Base-by-base conservation (phyloP, 2,329 filamentous ascomycete genomes). In the Neonectria magnoliae region DNA sequence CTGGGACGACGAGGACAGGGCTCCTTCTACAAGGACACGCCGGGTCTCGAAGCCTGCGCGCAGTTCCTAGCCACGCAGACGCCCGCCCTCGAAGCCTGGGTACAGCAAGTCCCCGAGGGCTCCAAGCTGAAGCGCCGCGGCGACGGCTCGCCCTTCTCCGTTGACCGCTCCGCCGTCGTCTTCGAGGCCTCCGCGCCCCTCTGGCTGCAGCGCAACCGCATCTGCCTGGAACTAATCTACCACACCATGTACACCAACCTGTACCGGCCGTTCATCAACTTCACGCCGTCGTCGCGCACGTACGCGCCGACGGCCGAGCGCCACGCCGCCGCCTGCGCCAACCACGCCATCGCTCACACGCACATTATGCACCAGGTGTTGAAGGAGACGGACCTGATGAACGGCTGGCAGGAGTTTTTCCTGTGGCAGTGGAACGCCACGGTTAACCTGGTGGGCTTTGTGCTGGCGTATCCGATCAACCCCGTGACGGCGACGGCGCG, bases 181-280 rank as follows among this genome's bases (percentile, higher is more conserved):
- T 66, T 73, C 33, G 65, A 69, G 18, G 57, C 62, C 8, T 79
- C 77, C 41, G 76, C 78, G 1, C 80, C 81, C 1, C 60, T 74
- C 0, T 83, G 81, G 81, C 73, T 83, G 1, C 79, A 82, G 56
- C 76, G 72, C 7, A 69, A 72, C 56, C 79, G 81, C 3, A 65
- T 83, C 1, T 74, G 80, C 33, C 74, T 83, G 2, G 81, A 83
- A 62, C 68, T 82, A 2, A 70, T 77, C 33, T 83, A 83, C 60
- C 81, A 82, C 62, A 78, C 78, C 47, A 68, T 81, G 7, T 70
- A 61, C 33, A 72, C 76, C 25, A 80, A 78, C 54, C 71, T 82
- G 8, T 79, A 77, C 57, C 80, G 81, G 3, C 80, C 79, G 2
- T 79, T 81, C 36, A 78, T 83, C 53, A 73, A 69, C 58, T 82